Conservation (phyloP, 805 yeast species). For the Metschnikowia santaceciliae region DNA sequence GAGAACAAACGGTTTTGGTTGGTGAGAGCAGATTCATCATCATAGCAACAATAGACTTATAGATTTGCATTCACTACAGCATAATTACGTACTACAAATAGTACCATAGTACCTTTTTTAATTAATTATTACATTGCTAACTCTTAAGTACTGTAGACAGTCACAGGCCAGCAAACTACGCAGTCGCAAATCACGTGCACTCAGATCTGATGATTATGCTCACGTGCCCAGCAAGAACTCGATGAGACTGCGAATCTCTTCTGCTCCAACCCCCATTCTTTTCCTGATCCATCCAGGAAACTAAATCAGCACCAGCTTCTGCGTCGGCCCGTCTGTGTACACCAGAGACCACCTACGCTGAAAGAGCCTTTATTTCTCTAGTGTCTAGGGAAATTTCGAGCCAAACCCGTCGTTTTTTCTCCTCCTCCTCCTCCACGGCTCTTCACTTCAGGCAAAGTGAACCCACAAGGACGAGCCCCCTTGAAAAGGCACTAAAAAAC, state of each 20-base stretch:
- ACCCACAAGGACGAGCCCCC: not conserved
- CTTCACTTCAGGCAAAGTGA: slow-evolving; percentile 4
- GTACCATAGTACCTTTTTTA: no score
- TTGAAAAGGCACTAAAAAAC: not conserved
- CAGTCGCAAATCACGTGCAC: not conserved
- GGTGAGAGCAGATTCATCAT: slow-evolving; percentile 6
- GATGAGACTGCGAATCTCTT: slow-evolving; percentile 7
- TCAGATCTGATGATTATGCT: not conserved
- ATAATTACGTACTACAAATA: no score
- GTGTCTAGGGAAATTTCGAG: not conserved
- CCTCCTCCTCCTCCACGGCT: not conserved
- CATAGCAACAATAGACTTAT: slow-evolving; percentile 4
- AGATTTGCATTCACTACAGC: not conserved
- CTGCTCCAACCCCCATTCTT: slow-evolving; percentile 1
- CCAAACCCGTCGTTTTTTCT: not conserved
- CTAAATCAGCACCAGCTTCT: not conserved
- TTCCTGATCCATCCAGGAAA: slow-evolving; percentile 1
- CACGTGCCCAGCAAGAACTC: slow-evolving; percentile 1
- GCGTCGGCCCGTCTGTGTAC: slow-evolving; percentile 1
- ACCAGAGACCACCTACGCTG: not conserved
- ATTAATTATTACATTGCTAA: no score
- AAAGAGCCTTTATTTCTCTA: not conserved
- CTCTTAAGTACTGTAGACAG: not conserved
- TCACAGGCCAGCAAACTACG: not conserved
- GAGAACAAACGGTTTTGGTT: slow-evolving; percentile 58